Base-by-base conservation (phyloP, 2,329 filamentous ascomycete species). In the Diplodia intermedia region DNA sequence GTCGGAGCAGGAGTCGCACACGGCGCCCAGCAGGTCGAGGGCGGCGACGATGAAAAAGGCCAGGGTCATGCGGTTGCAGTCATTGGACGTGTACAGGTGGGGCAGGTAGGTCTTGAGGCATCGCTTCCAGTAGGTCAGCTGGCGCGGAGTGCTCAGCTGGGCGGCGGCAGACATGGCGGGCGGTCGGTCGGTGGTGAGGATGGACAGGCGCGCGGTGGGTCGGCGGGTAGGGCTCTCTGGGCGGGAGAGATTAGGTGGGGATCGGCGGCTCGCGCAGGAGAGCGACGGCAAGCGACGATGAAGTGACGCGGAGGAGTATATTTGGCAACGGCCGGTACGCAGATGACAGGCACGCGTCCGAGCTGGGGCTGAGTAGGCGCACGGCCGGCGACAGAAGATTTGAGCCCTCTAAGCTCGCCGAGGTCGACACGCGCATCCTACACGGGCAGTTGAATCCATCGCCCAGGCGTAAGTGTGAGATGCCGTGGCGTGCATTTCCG, bases 111-210 rank as follows among this genome's bases (percentile, higher is more conserved):
- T 90, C 77, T 90, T 91, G 71, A 95, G 86, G 78, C 94, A 97
- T 76, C 94, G 90, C 72, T 93, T 88, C 90, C 94, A 99, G 86
- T 97, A 99, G 76, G 91, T 92, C 77, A 95, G 84, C 78, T 99
- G 95, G 68, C 73, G 75, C 40, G 76, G 69, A 69, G 76, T 76
- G 73, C 80, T 78, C 67, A 81, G 71, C 47, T 52, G 60, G 47
- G 43, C 11, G 29, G 65, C 55, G 33, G 43, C 31, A n/a, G 55
- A 18, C 54, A 60, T 52, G 23, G 49, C 31, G 36, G n/a, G 12
- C 55, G 20, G 12, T 8, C 36, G 23, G 60, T 14, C 23, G 57
- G 57, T 62, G 57, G 49, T 62, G 57, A 43, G 57, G 23, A 26
- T 31, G 33, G 14, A 43, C 36, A 47, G 31, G 31, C 31, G 31